Conservation (phyloP, 768 basidiomycete species). For the Cystobasidium onofrii region DNA sequence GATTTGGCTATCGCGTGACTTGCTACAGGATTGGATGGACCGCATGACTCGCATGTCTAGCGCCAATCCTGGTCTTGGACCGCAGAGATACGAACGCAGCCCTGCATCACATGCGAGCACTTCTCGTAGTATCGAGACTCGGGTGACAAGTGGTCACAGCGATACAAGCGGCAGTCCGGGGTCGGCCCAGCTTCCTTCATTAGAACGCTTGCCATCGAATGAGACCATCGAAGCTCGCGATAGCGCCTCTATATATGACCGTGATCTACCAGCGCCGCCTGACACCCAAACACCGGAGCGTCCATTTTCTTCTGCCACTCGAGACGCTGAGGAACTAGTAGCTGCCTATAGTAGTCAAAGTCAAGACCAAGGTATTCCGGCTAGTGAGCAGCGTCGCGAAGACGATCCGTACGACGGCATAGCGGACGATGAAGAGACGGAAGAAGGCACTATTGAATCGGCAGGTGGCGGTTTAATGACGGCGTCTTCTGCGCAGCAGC, state of each 20-base stretch:
- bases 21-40: conserved; percentile 8
- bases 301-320: neutral
- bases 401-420: conserved; percentile 22
- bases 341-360: neutral
- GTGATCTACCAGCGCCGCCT: conserved; percentile 13
- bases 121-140: conserved; percentile 8
- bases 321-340: conserved; percentile 1
- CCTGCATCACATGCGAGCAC: neutral
- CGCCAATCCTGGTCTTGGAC: neutral
- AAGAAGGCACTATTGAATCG: neutral
- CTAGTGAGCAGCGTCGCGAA: neutral
- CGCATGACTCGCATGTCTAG: neutral
- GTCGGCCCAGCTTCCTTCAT: neutral
- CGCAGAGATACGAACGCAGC: neutral
- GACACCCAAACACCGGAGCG: neutral
- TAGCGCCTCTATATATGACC: neutral
- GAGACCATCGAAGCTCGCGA: neutral
- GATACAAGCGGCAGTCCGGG: neutral
- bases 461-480: neutral
- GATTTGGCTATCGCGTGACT: neutral
- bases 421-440: neutral
- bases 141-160: conserved; percentile 13
- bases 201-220: neutral
- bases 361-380: neutral
- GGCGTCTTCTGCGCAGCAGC: neutral